Conservation (phyloP, 805 yeast genomes). For the Wickerhamomyces silvicola region DNA sequence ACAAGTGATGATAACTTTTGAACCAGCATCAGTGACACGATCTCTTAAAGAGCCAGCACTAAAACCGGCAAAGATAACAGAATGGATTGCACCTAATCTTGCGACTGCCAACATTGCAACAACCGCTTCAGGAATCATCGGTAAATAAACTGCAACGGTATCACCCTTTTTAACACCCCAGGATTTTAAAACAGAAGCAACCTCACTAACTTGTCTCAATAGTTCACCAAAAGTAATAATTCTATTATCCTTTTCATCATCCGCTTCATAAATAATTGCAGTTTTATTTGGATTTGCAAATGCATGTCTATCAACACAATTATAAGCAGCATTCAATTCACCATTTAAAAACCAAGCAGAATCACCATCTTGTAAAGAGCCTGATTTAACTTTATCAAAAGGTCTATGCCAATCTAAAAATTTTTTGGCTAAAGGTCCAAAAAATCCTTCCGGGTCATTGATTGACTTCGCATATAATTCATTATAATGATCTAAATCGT, state of each 20-base stretch:
- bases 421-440: conserved; percentile 69
- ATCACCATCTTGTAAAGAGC: conserved; percentile 69
- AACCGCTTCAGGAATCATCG: conserved; percentile 96
- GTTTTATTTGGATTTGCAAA: conserved; percentile 76
- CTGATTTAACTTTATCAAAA: conserved; percentile 51
- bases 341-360: conserved; percentile 94
- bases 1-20: conserved; percentile 83
- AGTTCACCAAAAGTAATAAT: conserved; percentile 81
- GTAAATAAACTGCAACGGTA: conserved; percentile 91
- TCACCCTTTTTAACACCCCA: conserved; percentile 94
- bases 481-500: conserved; percentile 56
- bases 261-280: conserved; percentile 90
- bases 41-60: conserved; percentile 89
- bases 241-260: conserved; percentile 70
- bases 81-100: conserved; percentile 92
- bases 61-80: conserved; percentile 96
- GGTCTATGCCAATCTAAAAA: conserved; percentile 75
- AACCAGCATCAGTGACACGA: conserved; percentile 82
- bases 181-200: conserved; percentile 75
- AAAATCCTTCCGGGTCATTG: conserved; percentile 72
- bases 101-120: conserved; percentile 91
- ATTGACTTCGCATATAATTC: conserved; percentile 68
- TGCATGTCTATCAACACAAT: conserved; percentile 96
- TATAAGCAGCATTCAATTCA: conserved; percentile 85
- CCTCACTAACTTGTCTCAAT: conserved; percentile 73